Evolutionary conservation across 139 green algal genomes (phyloP).

Genomic region (Closterium sp.): DNA sequence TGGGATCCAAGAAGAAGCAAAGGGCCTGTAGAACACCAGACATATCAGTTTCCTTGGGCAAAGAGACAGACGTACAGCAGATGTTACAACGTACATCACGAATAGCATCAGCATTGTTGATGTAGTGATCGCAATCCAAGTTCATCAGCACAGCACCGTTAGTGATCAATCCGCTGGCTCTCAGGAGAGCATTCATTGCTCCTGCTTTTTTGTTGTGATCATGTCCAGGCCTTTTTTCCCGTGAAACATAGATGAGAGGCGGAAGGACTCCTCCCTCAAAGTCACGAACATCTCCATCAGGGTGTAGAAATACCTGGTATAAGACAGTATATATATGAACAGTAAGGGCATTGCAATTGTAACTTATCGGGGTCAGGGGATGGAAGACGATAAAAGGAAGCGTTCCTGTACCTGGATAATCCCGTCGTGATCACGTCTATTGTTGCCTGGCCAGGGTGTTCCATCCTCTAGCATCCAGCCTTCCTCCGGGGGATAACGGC

Average conservation of each 20-base stretch:
- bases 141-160: slow-evolving; percentile 49
- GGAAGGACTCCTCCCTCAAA: slow-evolving; percentile 29
- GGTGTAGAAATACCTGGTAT: slow-evolving; percentile 49
- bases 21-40: slow-evolving; percentile 23
- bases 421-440: slow-evolving; percentile 36
- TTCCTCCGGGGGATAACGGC: slow-evolving; percentile 18
- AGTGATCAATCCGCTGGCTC: slow-evolving; percentile 42
- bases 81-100: slow-evolving; percentile 14
- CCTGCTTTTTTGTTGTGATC: slow-evolving; percentile 55
- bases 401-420: slow-evolving; percentile 41
- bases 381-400: no score
- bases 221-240: slow-evolving; percentile 41
- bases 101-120: slow-evolving; percentile 49
- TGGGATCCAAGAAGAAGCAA: slow-evolving; percentile 50
- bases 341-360: no score
- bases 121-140: slow-evolving; percentile 52
- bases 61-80: no score
- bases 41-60: no score
- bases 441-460: slow-evolving; percentile 44
- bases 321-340: no score
- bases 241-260: slow-evolving; percentile 48
- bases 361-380: no score
- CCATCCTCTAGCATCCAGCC: slow-evolving; percentile 46
- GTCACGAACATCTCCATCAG: slow-evolving; percentile 40
- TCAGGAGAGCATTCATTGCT: slow-evolving; percentile 49